These are phyloP conservation scores for Stentor roeselii DNA, from an alignment of 73 alveolate species.

Conservation along the genomic window DNA sequence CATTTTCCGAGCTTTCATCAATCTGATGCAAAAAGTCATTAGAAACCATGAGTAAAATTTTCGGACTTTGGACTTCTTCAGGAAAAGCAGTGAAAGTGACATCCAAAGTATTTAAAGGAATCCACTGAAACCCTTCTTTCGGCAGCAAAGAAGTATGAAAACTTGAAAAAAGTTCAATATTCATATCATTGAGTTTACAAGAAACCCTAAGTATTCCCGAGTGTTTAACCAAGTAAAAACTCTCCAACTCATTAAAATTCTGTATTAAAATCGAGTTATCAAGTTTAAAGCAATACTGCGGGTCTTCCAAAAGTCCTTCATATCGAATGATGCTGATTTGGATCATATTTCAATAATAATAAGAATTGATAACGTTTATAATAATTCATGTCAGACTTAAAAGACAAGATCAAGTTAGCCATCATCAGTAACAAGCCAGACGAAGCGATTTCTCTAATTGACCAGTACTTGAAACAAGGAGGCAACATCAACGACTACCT, in stretches of 20 bases:
- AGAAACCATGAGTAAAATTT: background rate
- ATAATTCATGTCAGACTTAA: background rate
- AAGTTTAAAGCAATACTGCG: background rate
- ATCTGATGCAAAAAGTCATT: background rate
- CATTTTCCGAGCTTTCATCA: background rate
- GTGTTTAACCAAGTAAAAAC: too few species aligned
- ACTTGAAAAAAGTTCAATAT: background rate
- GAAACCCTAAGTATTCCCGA: background rate
- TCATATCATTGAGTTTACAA: too few species aligned
- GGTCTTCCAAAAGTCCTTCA: background rate
- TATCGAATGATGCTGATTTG: background rate
- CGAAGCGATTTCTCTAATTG: background rate
- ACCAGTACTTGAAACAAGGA: background rate
- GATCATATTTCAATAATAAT: too few species aligned
- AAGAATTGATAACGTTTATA: too few species aligned
- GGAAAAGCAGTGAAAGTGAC: background rate
- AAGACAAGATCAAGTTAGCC: background rate
- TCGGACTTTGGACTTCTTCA: background rate
- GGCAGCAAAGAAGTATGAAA: background rate
- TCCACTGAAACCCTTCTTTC: conserved; percentile 22
- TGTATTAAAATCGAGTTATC: background rate
- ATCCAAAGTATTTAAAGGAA: background rate
- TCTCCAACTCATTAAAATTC: background rate
- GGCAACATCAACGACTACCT: background rate
- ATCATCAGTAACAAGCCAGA: background rate